phyloP scores from a whole-genome alignment of 129 eudicot genomes.

The Arctium lappa region DNA sequence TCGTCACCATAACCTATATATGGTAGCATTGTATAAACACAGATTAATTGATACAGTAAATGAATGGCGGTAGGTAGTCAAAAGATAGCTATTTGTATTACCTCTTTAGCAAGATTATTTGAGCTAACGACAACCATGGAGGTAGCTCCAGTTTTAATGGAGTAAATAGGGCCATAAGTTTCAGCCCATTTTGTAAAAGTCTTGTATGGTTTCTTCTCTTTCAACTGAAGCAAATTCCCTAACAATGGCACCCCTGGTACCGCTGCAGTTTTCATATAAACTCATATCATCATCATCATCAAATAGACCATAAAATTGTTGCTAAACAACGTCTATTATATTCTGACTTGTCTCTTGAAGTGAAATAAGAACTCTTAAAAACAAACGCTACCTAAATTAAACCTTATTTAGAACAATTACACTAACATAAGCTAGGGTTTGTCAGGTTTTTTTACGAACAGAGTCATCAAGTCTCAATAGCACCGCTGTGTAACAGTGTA shows the following conservation, averaged over 20 bases:
- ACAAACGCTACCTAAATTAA: neutral
- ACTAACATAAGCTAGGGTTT: neutral
- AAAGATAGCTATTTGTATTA: neutral
- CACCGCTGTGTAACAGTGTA: too few species aligned
- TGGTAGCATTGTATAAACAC: neutral
- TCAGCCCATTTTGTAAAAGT: slow-evolving; percentile 77
- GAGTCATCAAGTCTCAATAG: neutral
- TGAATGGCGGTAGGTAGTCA: neutral
- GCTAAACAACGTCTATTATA: neutral
- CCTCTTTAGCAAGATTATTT: slow-evolving; percentile 72
- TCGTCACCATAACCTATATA: slow-evolving; percentile 63
- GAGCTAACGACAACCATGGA: slow-evolving; percentile 62
- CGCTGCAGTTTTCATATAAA: slow-evolving; percentile 22
- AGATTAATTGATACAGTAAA: neutral
- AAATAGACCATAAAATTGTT: neutral
- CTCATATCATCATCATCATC: neutral
- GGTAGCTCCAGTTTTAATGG: slow-evolving; percentile 59
- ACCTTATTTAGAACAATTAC: neutral
- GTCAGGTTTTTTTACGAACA: too few species aligned
- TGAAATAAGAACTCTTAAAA: too few species aligned
- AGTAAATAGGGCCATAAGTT: slow-evolving; percentile 77
- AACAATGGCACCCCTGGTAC: slow-evolving; percentile 44
- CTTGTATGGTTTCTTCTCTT: slow-evolving; percentile 59
- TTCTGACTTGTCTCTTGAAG: neutral
- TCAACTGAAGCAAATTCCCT: slow-evolving; percentile 42